Percentiles rank a stretch among this genome's conserved stretches.
phyloP scores from a whole-genome alignment of 2,329 filamentous ascomycete species.

The Trichoderma harzianum region DNA sequence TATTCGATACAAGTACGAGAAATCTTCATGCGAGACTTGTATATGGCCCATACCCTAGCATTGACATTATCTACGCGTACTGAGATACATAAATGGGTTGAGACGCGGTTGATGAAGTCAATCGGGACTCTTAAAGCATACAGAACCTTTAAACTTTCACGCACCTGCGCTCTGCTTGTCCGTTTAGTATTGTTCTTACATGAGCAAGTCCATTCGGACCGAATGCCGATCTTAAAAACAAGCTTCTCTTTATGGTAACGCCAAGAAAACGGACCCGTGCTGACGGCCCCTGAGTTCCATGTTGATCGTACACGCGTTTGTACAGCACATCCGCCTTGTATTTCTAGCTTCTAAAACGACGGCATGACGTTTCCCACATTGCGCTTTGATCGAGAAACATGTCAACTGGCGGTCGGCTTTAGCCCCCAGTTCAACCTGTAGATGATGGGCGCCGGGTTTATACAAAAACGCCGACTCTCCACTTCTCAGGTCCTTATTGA shows the following conservation, averaged over 20 bases:
- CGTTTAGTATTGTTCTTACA: background rate
- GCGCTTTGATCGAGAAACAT: background rate
- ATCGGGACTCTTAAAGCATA: background rate
- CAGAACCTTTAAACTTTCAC: background rate
- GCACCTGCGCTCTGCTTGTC: background rate
- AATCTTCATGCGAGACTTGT: background rate
- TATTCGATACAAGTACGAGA: background rate
- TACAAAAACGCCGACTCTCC: background rate
- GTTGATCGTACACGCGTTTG: background rate
- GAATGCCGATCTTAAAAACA: constrained; percentile 8
- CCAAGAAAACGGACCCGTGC: background rate
- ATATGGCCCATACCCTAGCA: background rate
- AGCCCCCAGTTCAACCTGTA: background rate
- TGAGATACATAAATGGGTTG: background rate
- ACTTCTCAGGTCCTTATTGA: background rate
- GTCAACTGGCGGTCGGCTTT: background rate
- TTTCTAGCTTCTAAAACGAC: background rate
- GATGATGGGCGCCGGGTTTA: background rate
- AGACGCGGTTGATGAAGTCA: background rate
- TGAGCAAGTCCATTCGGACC: constrained; percentile 3
- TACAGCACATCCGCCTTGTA: background rate
- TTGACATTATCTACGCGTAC: background rate
- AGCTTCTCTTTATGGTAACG: constrained; percentile 11
- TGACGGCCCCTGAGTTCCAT: background rate
- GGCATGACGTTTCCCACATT: background rate